phyloP scores from a whole-genome alignment of 805 yeast genomes.

The Saccharomycopsis schoenii region DNA sequence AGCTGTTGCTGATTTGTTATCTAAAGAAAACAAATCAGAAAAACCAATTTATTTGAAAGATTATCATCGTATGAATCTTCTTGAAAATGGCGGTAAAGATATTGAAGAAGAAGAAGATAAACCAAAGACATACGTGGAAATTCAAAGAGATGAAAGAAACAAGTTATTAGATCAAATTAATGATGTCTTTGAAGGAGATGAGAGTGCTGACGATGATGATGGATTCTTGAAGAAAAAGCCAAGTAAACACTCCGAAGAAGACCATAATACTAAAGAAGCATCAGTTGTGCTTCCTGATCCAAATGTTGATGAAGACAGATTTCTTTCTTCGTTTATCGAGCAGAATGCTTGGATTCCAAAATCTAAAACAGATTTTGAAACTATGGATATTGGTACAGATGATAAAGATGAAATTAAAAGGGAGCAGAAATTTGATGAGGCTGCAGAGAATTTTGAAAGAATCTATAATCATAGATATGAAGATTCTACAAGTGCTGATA shows the following conservation, averaged over 20 bases:
- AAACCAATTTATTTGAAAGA: conserved; percentile 87
- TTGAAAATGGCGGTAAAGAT: conserved; percentile 52
- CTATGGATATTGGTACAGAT: conserved; percentile 28
- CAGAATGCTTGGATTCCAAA: conserved; percentile 87
- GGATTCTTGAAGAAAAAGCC: conserved; percentile 54
- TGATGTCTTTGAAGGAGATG: conserved; percentile 45
- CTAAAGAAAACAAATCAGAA: conserved; percentile 27
- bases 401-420: conserved; percentile 42
- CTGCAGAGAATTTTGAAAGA: conserved; percentile 82
- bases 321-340: conserved; percentile 61
- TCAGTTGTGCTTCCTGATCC: conserved; percentile 53
- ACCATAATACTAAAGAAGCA: conserved; percentile 23
- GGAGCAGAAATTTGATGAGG: conserved; percentile 84
- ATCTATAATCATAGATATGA: conserved; percentile 94
- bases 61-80: conserved; percentile 75
- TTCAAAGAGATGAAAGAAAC: conserved; percentile 65
- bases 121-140: conserved; percentile 56
- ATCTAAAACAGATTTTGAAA: conserved; percentile 45
- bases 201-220: conserved; percentile 32
- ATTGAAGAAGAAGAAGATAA: conserved; percentile 42
- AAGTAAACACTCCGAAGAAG: conserved; percentile 21
- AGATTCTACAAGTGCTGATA: conserved; percentile 83
- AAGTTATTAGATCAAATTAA: conserved; percentile 73
- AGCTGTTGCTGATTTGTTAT: conserved; percentile 20
- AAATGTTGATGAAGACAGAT: conserved; percentile 49